These are phyloP conservation scores for Aspergillus jensenii DNA, from an alignment of 2,329 filamentous ascomycete species.

Conservation along the genomic window DNA sequence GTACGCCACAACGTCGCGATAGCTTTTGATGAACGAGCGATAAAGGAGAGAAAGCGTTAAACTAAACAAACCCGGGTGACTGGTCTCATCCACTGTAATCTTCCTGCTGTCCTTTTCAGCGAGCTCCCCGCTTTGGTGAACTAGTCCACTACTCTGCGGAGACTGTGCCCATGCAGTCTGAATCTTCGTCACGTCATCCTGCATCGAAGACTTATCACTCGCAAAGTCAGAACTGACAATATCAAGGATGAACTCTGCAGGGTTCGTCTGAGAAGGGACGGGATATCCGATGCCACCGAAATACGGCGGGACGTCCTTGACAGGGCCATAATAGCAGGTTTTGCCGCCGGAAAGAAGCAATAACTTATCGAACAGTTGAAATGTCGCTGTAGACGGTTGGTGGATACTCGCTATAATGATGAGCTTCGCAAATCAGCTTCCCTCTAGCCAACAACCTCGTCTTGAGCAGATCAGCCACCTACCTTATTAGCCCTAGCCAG, in stretches of 20 bases:
- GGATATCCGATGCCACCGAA: constrained; percentile 61
- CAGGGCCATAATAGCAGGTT: constrained; percentile 70
- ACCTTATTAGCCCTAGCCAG: constrained; percentile 68
- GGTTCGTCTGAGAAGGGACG: constrained; percentile 71
- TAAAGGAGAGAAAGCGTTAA: constrained; percentile 69
- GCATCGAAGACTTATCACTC: constrained; percentile 46
- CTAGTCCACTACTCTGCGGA: constrained; percentile 30
- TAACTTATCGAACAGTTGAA: constrained; percentile 77
- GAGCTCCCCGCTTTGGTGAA: constrained; percentile 8
- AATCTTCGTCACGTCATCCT: constrained; percentile 53
- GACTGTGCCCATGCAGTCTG: constrained; percentile 59
- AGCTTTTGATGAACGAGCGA: constrained; percentile 77
- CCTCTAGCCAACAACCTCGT: neutral
- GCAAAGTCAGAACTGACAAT: constrained; percentile 76
- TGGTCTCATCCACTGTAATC: constrained; percentile 18
- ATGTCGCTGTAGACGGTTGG: constrained; percentile 78
- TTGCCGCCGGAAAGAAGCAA: constrained; percentile 70
- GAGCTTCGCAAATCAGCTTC: constrained; percentile 45
- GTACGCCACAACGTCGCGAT: constrained; percentile 81
- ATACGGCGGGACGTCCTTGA: constrained; percentile 59
- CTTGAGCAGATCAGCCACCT: constrained; percentile 20
- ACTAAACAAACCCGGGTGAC: constrained; percentile 46
- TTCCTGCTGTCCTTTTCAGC: constrained; percentile 27
- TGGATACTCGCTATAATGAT: constrained; percentile 82
- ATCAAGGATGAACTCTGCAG: constrained; percentile 77